Conservation (phyloP, 2,329 filamentous ascomycete genomes). For the Cladosporium cucumerinum region DNA sequence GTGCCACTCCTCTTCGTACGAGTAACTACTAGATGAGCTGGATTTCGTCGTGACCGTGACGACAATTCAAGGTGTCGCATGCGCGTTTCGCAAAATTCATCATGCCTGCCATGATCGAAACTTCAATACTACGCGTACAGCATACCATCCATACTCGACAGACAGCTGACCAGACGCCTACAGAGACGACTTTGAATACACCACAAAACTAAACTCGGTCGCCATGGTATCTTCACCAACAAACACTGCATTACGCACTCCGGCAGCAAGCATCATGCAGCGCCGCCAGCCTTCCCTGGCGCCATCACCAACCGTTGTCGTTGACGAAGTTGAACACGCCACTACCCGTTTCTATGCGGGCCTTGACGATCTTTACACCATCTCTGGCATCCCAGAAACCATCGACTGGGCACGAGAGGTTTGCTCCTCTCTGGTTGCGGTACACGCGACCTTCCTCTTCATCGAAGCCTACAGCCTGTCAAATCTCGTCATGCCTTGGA, state of each 20-base stretch:
- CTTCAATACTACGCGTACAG: conserved; percentile 31
- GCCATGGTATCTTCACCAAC: conserved; percentile 21
- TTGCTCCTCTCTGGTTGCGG: conserved; percentile 67
- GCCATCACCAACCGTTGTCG: conserved; percentile 75
- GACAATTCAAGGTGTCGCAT: neutral
- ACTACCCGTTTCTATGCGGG: conserved; percentile 64
- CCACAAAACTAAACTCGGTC: neutral
- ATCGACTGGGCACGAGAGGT: conserved; percentile 65
- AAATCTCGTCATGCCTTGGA: conserved; percentile 65
- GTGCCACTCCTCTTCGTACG: neutral
- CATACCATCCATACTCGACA: neutral
- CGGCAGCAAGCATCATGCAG: conserved; percentile 26
- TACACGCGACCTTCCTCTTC: conserved; percentile 65
- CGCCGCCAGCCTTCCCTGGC: conserved; percentile 51
- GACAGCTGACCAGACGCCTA: neutral
- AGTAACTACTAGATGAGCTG: neutral
- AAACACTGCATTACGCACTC: conserved; percentile 29
- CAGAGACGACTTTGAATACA: conserved; percentile 23
- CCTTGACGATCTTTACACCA: conserved; percentile 61
- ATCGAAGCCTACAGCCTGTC: conserved; percentile 71
- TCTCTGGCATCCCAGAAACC: conserved; percentile 63
- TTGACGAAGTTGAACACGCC: conserved; percentile 69
- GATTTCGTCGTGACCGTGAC: too few species aligned
- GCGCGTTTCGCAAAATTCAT: neutral
- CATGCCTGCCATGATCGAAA: neutral